Percentiles rank a stretch among this genome's conserved stretches.
These are phyloP conservation scores for Eragrostis nindensis DNA, from an alignment of 176 grass and related monocot genomes.

Conservation along the genomic window DNA sequence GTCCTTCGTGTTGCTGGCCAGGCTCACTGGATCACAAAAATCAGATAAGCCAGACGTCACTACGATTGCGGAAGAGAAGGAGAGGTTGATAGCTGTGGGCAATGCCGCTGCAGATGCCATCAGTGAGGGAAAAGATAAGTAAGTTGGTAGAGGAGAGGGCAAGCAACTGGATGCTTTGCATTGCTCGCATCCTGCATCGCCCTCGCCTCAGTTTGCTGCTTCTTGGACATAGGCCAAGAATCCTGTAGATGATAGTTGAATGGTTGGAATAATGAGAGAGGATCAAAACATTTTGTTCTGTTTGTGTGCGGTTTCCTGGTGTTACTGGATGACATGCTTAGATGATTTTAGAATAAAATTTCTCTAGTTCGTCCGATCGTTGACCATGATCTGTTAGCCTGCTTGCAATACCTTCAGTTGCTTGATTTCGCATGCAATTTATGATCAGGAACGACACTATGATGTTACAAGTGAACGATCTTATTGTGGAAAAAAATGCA, in stretches of 20 bases:
- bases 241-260: constrained; percentile 39
- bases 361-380: neutral
- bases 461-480: neutral
- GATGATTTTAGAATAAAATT: constrained; percentile 51
- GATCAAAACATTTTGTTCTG: constrained; percentile 39
- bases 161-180: constrained; percentile 7
- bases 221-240: constrained; percentile 53
- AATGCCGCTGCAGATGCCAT: constrained; percentile 41
- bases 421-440: constrained; percentile 23
- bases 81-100: constrained; percentile 58
- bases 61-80: constrained; percentile 44
- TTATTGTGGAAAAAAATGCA: too few relatives aligned
- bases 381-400: neutral
- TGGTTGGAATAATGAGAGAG: constrained; percentile 53
- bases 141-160: constrained; percentile 15
- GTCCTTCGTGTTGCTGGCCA: constrained; percentile 79
- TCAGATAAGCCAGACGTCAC: constrained; percentile 39
- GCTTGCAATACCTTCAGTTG: neutral
- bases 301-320: constrained; percentile 28
- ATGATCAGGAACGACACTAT: neutral
- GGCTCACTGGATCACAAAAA: constrained; percentile 77
- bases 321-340: constrained; percentile 35
- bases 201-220: constrained; percentile 12
- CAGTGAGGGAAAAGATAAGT: constrained; percentile 48
- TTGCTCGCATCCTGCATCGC: neutral